Conservation (phyloP, 306 rosid species). For the Spatholobus suberectus region DNA sequence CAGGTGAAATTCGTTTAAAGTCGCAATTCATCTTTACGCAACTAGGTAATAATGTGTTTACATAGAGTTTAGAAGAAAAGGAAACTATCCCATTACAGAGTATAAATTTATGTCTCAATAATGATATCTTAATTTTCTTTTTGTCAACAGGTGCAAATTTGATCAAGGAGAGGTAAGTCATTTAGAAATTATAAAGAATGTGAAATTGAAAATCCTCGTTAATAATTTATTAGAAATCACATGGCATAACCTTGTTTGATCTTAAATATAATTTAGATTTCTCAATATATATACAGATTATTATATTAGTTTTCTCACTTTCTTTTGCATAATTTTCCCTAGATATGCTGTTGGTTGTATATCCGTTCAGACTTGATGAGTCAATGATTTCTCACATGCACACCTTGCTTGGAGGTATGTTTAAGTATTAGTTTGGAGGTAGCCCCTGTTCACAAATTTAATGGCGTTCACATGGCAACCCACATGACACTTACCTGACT, state of each 20-base stretch:
- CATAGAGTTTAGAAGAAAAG: not conserved
- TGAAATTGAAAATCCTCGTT: not conserved
- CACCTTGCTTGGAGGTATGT: constrained; percentile 50
- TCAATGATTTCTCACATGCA: constrained; percentile 79
- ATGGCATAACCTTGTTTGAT: constrained; percentile 29
- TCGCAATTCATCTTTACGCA: not conserved
- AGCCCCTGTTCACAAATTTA: constrained; percentile 52
- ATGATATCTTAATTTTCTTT: constrained; percentile 6
- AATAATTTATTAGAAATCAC: constrained; percentile 13
- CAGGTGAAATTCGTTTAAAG: not conserved
- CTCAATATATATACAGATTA: not conserved
- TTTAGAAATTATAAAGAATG: not conserved
- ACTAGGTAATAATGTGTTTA: not conserved
- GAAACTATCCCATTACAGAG: not conserved
- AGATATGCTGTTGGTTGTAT: constrained; percentile 23
- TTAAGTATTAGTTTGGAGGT: constrained; percentile 43
- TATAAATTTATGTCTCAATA: not conserved
- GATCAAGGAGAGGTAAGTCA: not conserved
- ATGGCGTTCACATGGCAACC: constrained; percentile 79
- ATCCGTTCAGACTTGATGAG: constrained; percentile 31
- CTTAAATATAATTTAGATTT: constrained; percentile 16
- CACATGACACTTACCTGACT: constrained; percentile 70
- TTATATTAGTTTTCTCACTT: constrained; percentile 2
- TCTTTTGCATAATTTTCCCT: constrained; percentile 26
- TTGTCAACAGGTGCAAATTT: not conserved